These are phyloP conservation scores for Polyporus arcularius DNA, from an alignment of 768 basidiomycete species.

Conservation along the genomic window DNA sequence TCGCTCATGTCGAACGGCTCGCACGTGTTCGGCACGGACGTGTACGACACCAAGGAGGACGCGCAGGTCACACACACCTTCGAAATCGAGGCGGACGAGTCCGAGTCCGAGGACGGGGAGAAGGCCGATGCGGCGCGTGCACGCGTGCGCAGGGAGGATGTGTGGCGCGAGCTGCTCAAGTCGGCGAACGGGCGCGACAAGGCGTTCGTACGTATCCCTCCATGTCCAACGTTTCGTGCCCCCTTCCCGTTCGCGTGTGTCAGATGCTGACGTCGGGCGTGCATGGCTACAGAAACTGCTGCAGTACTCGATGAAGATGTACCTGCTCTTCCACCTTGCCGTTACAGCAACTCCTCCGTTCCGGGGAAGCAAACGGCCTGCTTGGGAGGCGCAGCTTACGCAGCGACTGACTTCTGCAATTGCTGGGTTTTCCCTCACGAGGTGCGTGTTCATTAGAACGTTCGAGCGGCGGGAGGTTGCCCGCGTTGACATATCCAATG, in stretches of 20 bases:
- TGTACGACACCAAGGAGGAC: constrained; percentile 46
- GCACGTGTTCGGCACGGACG: constrained; percentile 40
- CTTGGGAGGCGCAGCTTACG: constrained; percentile 59
- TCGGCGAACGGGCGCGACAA: constrained; percentile 84
- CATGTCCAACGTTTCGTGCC: not conserved
- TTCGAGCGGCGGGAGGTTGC: too few species aligned
- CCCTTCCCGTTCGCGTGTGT: not conserved
- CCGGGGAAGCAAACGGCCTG: constrained; percentile 44
- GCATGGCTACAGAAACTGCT: constrained; percentile 68
- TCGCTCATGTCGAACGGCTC: constrained; percentile 41
- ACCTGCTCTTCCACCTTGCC: constrained; percentile 67
- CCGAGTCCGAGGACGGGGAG: constrained; percentile 29
- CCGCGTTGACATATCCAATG: too few species aligned
- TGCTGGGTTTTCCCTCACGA: constrained; percentile 71
- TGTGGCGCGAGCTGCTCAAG: constrained; percentile 79
- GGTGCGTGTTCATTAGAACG: constrained; percentile 42
- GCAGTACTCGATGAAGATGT: constrained; percentile 79
- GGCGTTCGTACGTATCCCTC: constrained; percentile 62
- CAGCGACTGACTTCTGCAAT: constrained; percentile 62
- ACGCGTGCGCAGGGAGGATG: constrained; percentile 60
- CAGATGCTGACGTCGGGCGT: not conserved
- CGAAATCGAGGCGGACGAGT: constrained; percentile 13
- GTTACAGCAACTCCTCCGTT: constrained; percentile 48
- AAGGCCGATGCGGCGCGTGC: constrained; percentile 30
- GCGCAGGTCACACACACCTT: not conserved